Percentiles rank a stretch among this genome's conserved stretches.
Evolutionary conservation across 2,329 filamentous ascomycete species (phyloP).

Genomic region (Xylaria sp.): DNA sequence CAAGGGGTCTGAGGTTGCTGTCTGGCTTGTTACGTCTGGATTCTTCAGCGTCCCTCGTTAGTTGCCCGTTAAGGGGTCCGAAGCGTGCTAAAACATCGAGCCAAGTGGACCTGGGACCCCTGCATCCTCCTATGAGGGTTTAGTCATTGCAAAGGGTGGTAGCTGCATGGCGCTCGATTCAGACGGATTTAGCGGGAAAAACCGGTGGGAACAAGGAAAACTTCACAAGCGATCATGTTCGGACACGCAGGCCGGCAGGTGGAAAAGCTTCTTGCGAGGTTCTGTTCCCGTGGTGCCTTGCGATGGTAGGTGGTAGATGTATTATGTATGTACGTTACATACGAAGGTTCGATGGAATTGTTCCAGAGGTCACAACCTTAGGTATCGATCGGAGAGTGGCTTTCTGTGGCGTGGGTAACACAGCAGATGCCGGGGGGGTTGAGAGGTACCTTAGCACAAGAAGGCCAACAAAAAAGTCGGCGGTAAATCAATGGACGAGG

Average conservation of each 20-base stretch:
- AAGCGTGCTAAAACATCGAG: conserved; percentile 8
- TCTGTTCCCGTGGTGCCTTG: too few species aligned
- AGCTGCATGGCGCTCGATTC: conserved; percentile 4
- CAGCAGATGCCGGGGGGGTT: conserved; percentile 13
- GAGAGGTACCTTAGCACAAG: conserved; percentile 16
- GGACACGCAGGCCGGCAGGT: conserved; percentile 19
- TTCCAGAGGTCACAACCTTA: conserved; percentile 20
- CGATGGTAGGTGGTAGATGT: not conserved
- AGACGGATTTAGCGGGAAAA: conserved; percentile 23
- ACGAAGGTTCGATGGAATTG: conserved; percentile 22
- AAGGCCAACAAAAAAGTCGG: conserved; percentile 9
- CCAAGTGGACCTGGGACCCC: conserved; percentile 19
- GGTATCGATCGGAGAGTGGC: conserved; percentile 18
- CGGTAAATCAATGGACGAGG: not conserved
- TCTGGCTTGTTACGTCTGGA: conserved; percentile 19
- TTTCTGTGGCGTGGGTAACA: conserved; percentile 16
- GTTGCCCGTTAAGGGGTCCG: conserved; percentile 16
- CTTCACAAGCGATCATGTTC: conserved; percentile 16
- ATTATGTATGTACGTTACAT: conserved; percentile 23
- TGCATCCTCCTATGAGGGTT: conserved; percentile 13
- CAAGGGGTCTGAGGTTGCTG: conserved; percentile 15
- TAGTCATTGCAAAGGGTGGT: conserved; percentile 23
- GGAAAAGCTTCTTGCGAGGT: conserved; percentile 19
- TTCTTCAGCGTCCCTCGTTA: conserved; percentile 10
- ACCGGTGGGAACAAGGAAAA: conserved; percentile 14